Base-by-base conservation (phyloP, 2,329 filamentous ascomycete genomes). In the Aureobasidium sp. region DNA sequence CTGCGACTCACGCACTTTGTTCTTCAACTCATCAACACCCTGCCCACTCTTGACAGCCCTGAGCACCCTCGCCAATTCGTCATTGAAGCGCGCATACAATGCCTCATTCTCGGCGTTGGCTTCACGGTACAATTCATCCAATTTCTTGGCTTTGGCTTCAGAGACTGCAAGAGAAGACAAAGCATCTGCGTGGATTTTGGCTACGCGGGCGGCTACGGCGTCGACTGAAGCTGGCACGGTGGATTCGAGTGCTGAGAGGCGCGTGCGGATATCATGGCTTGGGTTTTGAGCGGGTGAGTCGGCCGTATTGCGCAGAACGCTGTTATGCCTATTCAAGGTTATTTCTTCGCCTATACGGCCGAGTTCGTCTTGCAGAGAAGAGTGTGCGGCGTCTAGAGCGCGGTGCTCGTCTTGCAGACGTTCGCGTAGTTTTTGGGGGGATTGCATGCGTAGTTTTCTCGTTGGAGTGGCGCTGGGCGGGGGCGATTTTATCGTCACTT, bases 101-200 rank as follows among this genome's bases (percentile, higher is more conserved):
- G 91, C 80, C 70, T 96, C 90, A 62, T 96, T 97, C 73, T 97
- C 91, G 0, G 88, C 87, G 61, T 84, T 89, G 14, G 84, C 81
- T 64, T 95, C 89, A 59, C 88, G 86, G 71, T 94, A 95, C 48
- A 95, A 74, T 69, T 94, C 87, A 66, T 96, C 90, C 50, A 96
- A 81, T 35, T 86, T 85, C 61, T 84, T 86, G 55, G 85, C 84
- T 62, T 93, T 90, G 55, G 79, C 79, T 66, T 96, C 90, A 12
- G 81, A 83, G 1, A 88, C 82, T 61, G 81, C 78, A 12, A 95
- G 75, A 1, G 83, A 84, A 17, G 75, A 80, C 37, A 88, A 82
- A 60, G 94, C 73, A 59, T 95, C 89, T 25, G 74, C 75, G 56
- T 86, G 81, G 47, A 95, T 77, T 3, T 76, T 71, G 6, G 78